Conservation (phyloP, 225 moss, liverwort and hornwort genomes). For the Pseudisothecium myosuroides region DNA sequence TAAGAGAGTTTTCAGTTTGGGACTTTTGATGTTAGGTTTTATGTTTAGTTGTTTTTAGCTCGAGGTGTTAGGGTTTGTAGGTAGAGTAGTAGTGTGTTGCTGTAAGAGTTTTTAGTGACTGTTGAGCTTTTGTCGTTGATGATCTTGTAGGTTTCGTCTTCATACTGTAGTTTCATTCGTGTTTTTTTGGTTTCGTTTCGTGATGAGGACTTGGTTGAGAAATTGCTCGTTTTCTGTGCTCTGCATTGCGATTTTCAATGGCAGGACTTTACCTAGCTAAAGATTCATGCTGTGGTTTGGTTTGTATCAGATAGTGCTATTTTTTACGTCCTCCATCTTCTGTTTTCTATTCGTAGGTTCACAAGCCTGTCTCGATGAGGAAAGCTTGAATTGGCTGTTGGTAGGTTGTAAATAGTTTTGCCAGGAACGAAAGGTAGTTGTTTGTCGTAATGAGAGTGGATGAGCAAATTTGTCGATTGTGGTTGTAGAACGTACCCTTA, state of each 20-base stretch:
- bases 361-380: background rate
- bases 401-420: background rate
- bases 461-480: background rate
- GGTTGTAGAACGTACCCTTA: background rate
- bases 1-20: background rate
- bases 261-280: background rate
- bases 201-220: background rate
- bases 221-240: background rate
- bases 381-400: background rate
- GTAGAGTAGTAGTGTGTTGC: background rate
- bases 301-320: background rate
- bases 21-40: slow-evolving; percentile 11
- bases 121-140: background rate
- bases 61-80: slow-evolving; percentile 15
- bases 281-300: background rate
- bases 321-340: background rate
- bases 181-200: background rate
- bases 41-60: background rate
- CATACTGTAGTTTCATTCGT: background rate
- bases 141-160: background rate
- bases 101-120: background rate
- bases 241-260: background rate
- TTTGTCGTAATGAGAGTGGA: background rate
- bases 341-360: background rate
- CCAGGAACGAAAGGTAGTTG: background rate